A percentile compares a stretch with the other conserved stretches of the same genome.
Evolutionary conservation across 345 rosid species (phyloP).

Genomic region (Salix brachista): DNA sequence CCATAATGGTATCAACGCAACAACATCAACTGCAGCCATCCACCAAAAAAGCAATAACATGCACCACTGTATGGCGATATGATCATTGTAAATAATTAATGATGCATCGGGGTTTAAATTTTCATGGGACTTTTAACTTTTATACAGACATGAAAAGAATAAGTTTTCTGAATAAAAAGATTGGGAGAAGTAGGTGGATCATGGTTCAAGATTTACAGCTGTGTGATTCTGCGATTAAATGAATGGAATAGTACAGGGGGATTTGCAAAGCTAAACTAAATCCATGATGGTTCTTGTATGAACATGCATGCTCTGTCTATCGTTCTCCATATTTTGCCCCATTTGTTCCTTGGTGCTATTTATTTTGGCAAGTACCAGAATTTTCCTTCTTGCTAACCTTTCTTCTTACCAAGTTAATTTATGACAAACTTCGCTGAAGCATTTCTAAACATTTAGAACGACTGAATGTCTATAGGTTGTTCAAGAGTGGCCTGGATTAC

Average conservation of each 20-base stretch:
- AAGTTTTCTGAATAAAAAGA: background rate
- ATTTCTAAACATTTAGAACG: background rate
- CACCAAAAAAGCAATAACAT: background rate
- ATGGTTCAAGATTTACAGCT: background rate
- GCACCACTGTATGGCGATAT: background rate
- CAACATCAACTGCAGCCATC: background rate
- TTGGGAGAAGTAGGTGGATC: background rate
- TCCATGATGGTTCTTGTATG: background rate
- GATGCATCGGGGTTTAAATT: background rate
- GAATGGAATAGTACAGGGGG: background rate
- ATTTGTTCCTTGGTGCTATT: background rate
- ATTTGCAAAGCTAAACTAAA: background rate
- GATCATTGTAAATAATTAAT: background rate
- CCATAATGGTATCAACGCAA: background rate
- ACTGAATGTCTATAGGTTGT: conserved; percentile 45
- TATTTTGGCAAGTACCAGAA: background rate
- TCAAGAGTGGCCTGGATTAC: conserved; percentile 90
- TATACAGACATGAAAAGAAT: background rate
- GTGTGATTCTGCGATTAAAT: background rate
- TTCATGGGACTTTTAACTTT: background rate
- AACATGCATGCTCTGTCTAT: background rate
- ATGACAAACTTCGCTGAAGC: background rate
- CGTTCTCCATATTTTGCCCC: background rate
- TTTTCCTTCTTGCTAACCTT: background rate
- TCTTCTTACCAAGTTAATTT: background rate